A percentile compares a stretch with the other conserved stretches of the same genome.
Evolutionary conservation across 768 basidiomycete genomes (phyloP).

Genomic region (Pleurotus ostreatus): DNA sequence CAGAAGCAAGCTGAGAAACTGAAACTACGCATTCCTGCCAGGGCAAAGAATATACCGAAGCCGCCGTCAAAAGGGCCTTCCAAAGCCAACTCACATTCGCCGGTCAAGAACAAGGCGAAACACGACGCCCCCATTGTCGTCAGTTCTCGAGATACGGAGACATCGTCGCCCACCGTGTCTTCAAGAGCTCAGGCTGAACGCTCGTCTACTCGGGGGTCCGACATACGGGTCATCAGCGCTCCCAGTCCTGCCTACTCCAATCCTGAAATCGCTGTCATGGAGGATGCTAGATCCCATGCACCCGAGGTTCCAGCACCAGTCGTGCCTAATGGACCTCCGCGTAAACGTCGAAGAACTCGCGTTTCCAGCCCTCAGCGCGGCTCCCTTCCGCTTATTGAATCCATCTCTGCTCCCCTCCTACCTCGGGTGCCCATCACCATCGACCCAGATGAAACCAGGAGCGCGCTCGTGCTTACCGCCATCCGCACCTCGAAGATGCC

Average conservation of each 20-base stretch:
- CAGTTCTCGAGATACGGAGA: background rate
- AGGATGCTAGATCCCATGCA: background rate
- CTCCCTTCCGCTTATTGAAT: constrained; percentile 24
- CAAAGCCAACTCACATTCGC: constrained; percentile 13
- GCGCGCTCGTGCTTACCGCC: constrained; percentile 43
- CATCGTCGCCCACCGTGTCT: background rate
- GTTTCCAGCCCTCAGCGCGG: background rate
- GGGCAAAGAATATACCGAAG: constrained; percentile 15
- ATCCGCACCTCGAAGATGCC: constrained; percentile 41
- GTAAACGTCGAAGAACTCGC: too few species aligned
- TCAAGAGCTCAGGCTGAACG: background rate
- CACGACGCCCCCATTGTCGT: background rate
- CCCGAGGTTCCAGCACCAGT: too few species aligned
- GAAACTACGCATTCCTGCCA: constrained; percentile 31
- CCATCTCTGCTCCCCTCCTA: constrained; percentile 16
- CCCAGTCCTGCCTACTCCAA: constrained; percentile 22
- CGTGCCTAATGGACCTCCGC: too few species aligned
- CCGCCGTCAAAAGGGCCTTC: constrained; percentile 18
- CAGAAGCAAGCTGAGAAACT: constrained; percentile 29
- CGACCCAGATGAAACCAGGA: constrained; percentile 11
- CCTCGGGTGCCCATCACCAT: constrained; percentile 7
- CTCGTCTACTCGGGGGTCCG: background rate
- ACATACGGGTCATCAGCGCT: background rate
- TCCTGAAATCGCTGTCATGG: constrained; percentile 23
- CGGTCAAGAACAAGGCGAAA: background rate